These are phyloP conservation scores for Ganoderma leucocontextum DNA, from an alignment of 1,284 basidiomycete species.

Conservation along the genomic window DNA sequence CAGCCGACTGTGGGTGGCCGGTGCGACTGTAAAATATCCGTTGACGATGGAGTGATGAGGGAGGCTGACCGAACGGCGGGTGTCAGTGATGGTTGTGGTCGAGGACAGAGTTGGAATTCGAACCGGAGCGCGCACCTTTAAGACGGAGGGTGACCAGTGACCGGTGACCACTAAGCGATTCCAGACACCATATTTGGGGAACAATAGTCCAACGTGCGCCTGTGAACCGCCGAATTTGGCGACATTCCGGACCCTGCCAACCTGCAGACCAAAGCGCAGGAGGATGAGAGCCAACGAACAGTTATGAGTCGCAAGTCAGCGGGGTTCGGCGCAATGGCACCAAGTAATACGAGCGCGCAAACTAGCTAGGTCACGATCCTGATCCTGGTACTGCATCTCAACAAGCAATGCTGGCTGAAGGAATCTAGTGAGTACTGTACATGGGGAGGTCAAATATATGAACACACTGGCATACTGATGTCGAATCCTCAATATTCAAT, in stretches of 20 bases:
- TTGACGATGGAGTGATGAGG: not conserved
- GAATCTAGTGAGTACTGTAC: no score
- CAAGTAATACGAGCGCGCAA: not conserved
- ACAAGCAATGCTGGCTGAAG: no score
- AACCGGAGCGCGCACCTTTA: not conserved
- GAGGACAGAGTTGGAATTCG: not conserved
- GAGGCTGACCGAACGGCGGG: not conserved
- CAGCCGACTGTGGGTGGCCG: no score
- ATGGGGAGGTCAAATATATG: no score
- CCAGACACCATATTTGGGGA: not conserved
- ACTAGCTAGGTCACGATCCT: no score
- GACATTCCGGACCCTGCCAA: not conserved
- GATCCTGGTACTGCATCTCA: no score
- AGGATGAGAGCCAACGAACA: not conserved
- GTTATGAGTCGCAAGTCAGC: not conserved
- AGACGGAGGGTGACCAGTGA: not conserved
- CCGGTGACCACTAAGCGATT: not conserved
- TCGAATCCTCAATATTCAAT: not conserved
- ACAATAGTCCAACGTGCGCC: not conserved
- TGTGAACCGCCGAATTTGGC: not conserved
- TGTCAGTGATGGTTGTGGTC: not conserved
- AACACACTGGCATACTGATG: not conserved
- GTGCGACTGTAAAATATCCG: not conserved
- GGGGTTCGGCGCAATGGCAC: not conserved
- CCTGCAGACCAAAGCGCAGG: not conserved